Evolutionary conservation across 2,329 filamentous ascomycete genomes (phyloP).

Genomic region (Fusarium lateritium): DNA sequence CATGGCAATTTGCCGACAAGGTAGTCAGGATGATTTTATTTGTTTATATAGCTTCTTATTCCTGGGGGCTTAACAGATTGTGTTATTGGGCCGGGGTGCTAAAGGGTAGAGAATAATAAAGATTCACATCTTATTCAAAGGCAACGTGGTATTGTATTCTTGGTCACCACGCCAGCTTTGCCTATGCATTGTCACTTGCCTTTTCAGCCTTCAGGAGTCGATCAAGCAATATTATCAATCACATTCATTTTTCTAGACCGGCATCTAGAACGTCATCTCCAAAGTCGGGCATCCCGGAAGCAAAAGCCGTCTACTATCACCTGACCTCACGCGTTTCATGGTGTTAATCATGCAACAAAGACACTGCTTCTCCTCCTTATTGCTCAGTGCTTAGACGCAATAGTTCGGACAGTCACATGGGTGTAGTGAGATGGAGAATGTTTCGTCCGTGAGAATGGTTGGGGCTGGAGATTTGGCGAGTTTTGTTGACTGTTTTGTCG

Average conservation of each 20-base stretch:
- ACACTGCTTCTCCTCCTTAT: background rate
- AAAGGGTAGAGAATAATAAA: constrained; percentile 1
- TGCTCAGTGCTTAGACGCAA: background rate
- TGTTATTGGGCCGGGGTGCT: background rate
- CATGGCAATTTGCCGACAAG: constrained; percentile 2
- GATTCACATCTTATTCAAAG: background rate
- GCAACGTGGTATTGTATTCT: background rate
- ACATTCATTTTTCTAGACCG: background rate
- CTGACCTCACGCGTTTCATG: constrained; percentile 34
- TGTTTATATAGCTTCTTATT: background rate
- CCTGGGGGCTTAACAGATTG: background rate
- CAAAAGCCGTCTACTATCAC: constrained; percentile 13
- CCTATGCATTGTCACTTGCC: background rate
- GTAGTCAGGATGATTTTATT: background rate
- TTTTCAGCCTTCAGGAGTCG: background rate
- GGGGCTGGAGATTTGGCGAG: background rate
- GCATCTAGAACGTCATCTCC: background rate
- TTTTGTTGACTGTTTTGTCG: constrained; percentile 5
- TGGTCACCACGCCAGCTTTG: background rate
- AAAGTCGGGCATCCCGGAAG: background rate
- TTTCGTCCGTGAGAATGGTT: background rate
- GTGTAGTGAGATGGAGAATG: background rate
- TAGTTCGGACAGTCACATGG: background rate
- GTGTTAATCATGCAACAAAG: constrained; percentile 25
- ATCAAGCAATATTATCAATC: background rate